Evolutionary conservation across 768 basidiomycete species (phyloP).

Genomic region (Lyophyllum decastes): DNA sequence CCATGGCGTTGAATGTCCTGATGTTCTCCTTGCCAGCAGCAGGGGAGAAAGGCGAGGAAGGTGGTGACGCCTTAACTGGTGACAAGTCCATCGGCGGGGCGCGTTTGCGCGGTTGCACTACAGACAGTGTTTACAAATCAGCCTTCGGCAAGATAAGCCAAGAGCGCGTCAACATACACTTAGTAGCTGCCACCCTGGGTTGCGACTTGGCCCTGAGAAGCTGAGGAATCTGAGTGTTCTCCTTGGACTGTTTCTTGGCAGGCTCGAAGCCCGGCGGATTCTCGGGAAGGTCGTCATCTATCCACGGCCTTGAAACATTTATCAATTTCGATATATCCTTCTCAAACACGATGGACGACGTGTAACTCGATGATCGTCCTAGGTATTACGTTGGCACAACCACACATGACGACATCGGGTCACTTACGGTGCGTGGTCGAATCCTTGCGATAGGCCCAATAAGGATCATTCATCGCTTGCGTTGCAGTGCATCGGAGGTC

Average conservation of each 20-base stretch:
- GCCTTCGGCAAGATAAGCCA: not conserved
- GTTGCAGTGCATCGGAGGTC: slow-evolving; percentile 72
- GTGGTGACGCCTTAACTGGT: slow-evolving; percentile 58
- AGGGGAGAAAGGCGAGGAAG: slow-evolving; percentile 34
- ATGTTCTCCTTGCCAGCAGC: slow-evolving; percentile 43
- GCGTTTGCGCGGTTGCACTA: slow-evolving; percentile 40
- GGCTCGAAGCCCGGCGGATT: slow-evolving; percentile 34
- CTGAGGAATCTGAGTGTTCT: slow-evolving; percentile 8
- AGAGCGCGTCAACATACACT: slow-evolving; percentile 30
- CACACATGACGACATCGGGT: not conserved
- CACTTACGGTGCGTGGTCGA: slow-evolving; percentile 44
- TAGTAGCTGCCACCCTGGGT: slow-evolving; percentile 38
- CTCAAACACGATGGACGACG: slow-evolving; percentile 49
- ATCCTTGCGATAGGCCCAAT: slow-evolving; percentile 51
- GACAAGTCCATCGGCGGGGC: slow-evolving; percentile 41
- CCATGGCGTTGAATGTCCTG: slow-evolving; percentile 26
- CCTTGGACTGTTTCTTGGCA: slow-evolving; percentile 10
- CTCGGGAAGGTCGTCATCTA: slow-evolving; percentile 27
- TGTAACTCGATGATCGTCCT: slow-evolving; percentile 52
- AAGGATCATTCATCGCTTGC: slow-evolving; percentile 65
- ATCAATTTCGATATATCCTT: slow-evolving; percentile 46
- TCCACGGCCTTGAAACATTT: slow-evolving; percentile 33
- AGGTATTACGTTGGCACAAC: slow-evolving; percentile 3
- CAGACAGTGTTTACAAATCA: slow-evolving; percentile 8
- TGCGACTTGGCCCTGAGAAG: slow-evolving; percentile 43